Percentiles rank a stretch among this genome's conserved stretches.
These are phyloP conservation scores for Salix viminalis DNA, from an alignment of 345 rosid genomes.

Conservation along the genomic window DNA sequence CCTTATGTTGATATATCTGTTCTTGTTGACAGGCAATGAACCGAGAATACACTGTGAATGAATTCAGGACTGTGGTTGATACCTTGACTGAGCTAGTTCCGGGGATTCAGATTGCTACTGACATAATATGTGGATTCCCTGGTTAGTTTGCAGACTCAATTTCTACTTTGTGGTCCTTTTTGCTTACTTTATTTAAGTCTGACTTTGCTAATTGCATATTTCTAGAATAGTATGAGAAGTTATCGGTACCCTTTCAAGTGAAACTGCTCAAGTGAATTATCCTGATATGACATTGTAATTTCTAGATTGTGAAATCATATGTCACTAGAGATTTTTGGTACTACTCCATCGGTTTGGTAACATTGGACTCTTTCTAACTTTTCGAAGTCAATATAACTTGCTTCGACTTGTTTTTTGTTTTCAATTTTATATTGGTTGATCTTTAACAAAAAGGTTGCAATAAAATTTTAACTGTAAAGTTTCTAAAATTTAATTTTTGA, in stretches of 20 bases:
- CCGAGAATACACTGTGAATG: slow-evolving; percentile 72
- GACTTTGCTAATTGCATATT: background rate
- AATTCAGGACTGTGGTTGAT: slow-evolving; percentile 86
- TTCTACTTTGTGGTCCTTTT: background rate
- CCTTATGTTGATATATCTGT: slow-evolving; percentile 9
- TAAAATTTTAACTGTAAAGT: background rate
- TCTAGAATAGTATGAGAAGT: background rate
- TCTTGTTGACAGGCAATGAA: slow-evolving; percentile 69
- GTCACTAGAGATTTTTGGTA: background rate
- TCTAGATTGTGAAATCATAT: background rate
- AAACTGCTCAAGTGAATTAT: background rate
- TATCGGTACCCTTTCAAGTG: background rate
- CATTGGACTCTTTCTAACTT: too few relatives aligned
- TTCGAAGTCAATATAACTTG: background rate
- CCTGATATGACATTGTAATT: background rate
- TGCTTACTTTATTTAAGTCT: background rate
- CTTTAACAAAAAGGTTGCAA: background rate
- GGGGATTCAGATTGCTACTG: slow-evolving; percentile 96
- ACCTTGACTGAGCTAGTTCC: slow-evolving; percentile 89
- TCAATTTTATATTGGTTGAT: background rate
- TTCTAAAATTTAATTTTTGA: too few relatives aligned
- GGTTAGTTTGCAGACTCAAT: slow-evolving; percentile 42
- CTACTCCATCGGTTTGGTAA: background rate
- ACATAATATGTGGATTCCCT: slow-evolving; percentile 93
- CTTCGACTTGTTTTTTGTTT: background rate